phyloP scores from a whole-genome alignment of 345 rosid genomes.

The Euphorbia peplus region DNA sequence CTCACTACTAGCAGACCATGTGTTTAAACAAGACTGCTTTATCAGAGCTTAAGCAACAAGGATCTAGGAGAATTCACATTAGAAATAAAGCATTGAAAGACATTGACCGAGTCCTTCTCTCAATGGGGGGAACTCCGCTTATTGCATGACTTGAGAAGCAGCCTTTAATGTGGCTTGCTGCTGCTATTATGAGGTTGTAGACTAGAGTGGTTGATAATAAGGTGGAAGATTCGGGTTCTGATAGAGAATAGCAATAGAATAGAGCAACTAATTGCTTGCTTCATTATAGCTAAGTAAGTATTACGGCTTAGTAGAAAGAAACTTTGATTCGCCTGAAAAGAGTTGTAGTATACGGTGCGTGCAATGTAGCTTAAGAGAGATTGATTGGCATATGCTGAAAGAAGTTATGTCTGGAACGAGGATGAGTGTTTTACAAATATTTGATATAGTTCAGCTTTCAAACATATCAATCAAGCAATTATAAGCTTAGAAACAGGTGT shows the following conservation, averaged over 20 bases:
- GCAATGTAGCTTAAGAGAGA: neutral
- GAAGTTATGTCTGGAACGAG: neutral
- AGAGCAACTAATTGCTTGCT: neutral
- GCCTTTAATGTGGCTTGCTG: neutral
- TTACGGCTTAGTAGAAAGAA: neutral
- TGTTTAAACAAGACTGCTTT: too few relatives aligned
- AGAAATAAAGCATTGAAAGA: too few relatives aligned
- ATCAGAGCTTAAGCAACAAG: too few relatives aligned
- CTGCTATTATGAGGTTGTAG: neutral
- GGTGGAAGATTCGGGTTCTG: neutral
- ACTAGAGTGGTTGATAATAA: neutral
- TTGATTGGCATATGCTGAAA: neutral
- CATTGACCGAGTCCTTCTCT: too few relatives aligned
- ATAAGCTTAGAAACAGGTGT: neutral
- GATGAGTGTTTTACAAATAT: conserved; percentile 4
- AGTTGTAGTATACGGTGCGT: neutral
- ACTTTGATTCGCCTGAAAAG: neutral
- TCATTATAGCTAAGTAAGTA: neutral
- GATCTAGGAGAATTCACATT: too few relatives aligned
- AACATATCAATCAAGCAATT: neutral
- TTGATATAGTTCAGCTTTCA: neutral
- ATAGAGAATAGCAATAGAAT: neutral
- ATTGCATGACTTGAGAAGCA: neutral
- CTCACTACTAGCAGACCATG: too few relatives aligned
- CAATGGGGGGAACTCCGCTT: too few relatives aligned